Evolutionary conservation across 306 rosid genomes (phyloP), one percentile per base, ranked within the genome.

Genomic region (Abrus precatorius): DNA sequence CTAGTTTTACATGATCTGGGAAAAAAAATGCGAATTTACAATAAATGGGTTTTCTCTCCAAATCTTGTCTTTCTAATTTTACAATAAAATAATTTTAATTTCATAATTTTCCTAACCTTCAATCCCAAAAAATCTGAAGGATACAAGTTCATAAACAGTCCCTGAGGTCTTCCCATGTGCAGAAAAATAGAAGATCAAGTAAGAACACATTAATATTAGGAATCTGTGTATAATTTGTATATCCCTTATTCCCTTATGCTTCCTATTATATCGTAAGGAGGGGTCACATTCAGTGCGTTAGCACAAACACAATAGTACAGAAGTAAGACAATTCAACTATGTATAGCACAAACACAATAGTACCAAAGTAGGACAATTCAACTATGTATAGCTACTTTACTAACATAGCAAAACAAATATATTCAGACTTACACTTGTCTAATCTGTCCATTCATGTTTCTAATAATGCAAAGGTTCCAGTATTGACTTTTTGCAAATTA

Each of bases 361-460:
- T 33, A 20, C 27, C 11, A 29, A 3, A 9, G 43, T 34, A 62
- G 45, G 12, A 6, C 47, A 44, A 57, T 44, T 29, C 59, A 59
- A 47, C 49, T 47, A 47, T 9, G 59, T 48, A 13, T 13, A 49
- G 45, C 72, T 27, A 29, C 32, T 60, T 50, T 50, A 74, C 27
- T 61, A 44, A 48, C 68, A 43, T 8, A 28, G 67, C 28, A 40
- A 67, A 78, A 53, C 57, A 82, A 64, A 33, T 7, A 34, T 62
- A 47, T 48, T 79, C 78, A 41, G 2, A 64, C 53, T 43, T 65
- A 64, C 40, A 45, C 64, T 14, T 9, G 48, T 73, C 75, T 62
- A 47, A 44, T 72, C 65, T 27, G 80, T 8, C 61, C 7, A 13
- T 38, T 74, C 45, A 34, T 44, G 27, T 34, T 47, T 67, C 40